Conservation (phyloP, 1,284 basidiomycete species). For the Sporisorium reilianum region DNA sequence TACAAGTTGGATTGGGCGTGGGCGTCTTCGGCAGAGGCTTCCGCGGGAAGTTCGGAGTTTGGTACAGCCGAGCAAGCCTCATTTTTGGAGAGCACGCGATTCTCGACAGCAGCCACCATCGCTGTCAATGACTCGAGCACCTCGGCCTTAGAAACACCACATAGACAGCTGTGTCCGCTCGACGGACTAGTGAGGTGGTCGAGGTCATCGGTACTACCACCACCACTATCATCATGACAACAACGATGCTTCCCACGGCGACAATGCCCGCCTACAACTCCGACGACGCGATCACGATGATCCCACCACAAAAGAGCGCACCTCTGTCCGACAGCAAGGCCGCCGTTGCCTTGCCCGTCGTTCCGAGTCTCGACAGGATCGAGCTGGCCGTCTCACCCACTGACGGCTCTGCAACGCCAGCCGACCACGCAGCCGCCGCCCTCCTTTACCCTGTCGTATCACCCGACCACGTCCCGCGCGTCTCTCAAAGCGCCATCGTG, state of each 20-base stretch:
- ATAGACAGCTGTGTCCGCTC: background rate
- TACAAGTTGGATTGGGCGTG: background rate
- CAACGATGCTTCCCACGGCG: background rate
- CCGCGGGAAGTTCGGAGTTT: slow-evolving; percentile 5
- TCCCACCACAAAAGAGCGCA: background rate
- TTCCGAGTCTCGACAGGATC: slow-evolving; percentile 9
- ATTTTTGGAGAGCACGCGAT: background rate
- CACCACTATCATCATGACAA: background rate
- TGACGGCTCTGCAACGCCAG: background rate
- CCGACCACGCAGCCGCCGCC: background rate
- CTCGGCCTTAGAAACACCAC: background rate
- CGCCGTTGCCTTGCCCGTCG: background rate
- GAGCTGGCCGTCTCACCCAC: slow-evolving; percentile 7
- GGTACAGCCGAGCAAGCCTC: background rate
- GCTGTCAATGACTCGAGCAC: slow-evolving; percentile 2
- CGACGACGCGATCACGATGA: slow-evolving; percentile 17
- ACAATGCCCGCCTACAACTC: background rate
- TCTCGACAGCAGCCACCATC: too few relatives aligned
- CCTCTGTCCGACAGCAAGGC: slow-evolving; percentile 8
- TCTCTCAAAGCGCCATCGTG: slow-evolving; percentile 36
- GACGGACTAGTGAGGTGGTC: background rate
- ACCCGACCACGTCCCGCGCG: slow-evolving; percentile 32
- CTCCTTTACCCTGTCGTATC: slow-evolving; percentile 8
- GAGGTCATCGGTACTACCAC: background rate
- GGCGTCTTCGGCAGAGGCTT: background rate